Evolutionary conservation across 176 grass and related monocot species (phyloP), one percentile per base, ranked within the genome.

Genomic region (Zoysia japonica): DNA sequence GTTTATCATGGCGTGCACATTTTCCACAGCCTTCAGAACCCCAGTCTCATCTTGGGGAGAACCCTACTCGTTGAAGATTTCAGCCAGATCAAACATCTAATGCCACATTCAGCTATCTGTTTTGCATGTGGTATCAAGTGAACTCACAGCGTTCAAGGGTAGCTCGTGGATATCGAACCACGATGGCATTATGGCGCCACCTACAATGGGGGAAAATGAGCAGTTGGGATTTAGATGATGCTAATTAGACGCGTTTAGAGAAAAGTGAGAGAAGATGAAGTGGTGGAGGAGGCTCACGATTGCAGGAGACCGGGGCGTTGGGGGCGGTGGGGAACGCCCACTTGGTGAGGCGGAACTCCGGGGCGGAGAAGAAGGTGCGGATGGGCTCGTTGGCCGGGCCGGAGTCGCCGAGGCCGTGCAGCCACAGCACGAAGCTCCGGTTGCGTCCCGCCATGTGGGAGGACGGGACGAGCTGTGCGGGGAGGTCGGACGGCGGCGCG

Each of bases 131-230:
- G 13, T 38, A 19, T 17, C 9, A 43, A 80, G 48, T 63, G 72
- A 76, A 87, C 84, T 93, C 85, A 94, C 95, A 72, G 84, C 68
- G 41, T 7, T 81, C 80, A 98, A 76, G 11, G 92, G 92, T 39
- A 93, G 87, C 83, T 94, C 96, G 78, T 93, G 88, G 72, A 98
- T 91, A 11, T 95, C 90, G 79, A 93, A 98, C 90, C 96, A 98
- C 4, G 92, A 98, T 7, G 92, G 88, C 96, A 95, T 98, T 11
- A 99, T 82, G 40, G 74, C 61, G 80, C 92, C 92, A 88, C 80
- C 90, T 94, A 84, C 78, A 82, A 39, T 2, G 13, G 44, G 37
- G 47, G 2, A 1, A 3, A 47, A 67, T 28, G 57, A 6, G 63
- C 10, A 11, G 28, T 57, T 53, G 2, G 16, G 14, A 14, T 45